A percentile compares a stretch with the other conserved stretches of the same genome.
Conservation (phyloP, 805 yeast species). For the Candida methanosorbosa region DNA sequence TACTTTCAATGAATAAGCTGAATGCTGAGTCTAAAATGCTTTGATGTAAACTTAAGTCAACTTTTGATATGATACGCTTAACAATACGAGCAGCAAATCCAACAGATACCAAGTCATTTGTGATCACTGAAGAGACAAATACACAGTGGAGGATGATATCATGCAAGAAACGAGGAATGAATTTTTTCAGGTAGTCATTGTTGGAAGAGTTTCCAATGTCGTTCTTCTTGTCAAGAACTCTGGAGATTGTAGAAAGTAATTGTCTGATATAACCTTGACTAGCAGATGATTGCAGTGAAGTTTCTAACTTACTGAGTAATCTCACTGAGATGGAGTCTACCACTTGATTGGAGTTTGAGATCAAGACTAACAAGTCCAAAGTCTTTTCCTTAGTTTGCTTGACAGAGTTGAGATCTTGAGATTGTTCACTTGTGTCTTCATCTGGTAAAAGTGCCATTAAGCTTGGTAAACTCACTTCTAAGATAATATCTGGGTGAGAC, state of each 20-base stretch:
- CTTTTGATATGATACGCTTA: conserved; percentile 31
- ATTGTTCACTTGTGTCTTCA: conserved; percentile 14
- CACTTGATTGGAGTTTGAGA: conserved; percentile 33
- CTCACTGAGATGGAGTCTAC: conserved; percentile 37
- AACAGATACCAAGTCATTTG: conserved; percentile 17
- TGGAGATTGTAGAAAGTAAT: conserved; percentile 14
- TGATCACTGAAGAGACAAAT: conserved; percentile 7
- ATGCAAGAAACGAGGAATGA: conserved; percentile 31
- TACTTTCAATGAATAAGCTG: conserved; percentile 25
- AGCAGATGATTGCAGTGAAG: conserved; percentile 5
- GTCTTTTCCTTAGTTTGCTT: conserved; percentile 20
- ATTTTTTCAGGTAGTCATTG: conserved; percentile 31
- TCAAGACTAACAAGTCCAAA: conserved; percentile 25
- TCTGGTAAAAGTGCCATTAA: conserved; percentile 43
- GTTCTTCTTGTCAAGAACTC: conserved; percentile 10
- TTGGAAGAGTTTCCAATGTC: conserved; percentile 6
- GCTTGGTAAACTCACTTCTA: conserved; percentile 44
- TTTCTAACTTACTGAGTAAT: conserved; percentile 29
- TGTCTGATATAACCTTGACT: conserved; percentile 14
- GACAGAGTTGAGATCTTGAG: conserved; percentile 13
- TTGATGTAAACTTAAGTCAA: conserved; percentile 37
- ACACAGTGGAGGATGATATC: conserved; percentile 7
- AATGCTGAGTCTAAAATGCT: conserved; percentile 30
- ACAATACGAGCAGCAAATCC: conserved; percentile 34
- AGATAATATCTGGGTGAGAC: conserved; percentile 29